Base-by-base conservation (phyloP, 2,329 filamentous ascomycete species). In the Emergomyces orientalis region DNA sequence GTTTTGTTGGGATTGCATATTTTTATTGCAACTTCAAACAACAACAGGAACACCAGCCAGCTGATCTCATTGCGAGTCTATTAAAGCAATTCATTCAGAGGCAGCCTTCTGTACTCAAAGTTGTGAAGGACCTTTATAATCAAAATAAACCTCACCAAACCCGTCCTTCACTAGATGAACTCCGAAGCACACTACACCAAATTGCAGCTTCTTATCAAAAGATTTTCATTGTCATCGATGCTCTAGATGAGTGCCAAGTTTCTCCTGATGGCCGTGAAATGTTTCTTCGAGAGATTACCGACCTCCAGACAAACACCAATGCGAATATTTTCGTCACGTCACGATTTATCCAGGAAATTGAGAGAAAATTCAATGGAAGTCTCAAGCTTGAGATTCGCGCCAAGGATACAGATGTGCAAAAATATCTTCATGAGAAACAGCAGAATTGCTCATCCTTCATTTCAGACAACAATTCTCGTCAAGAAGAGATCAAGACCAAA, bases 201-300 rank as follows among this genome's bases (percentile, higher is more conserved):
- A 27, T 64, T 3, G 22, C 34, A 17, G 25, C 13, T 22, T 11
- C 4, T 13, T 66, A 63, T 56, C 32, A 25, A 19, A 47, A 27
- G 41, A 51, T 56, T 8, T 65, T 65, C 25, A 60, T 66, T 45
- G 22, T 67, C 27, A 45, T 67, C 30, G 66, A 67, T 55, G 66
- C 66, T 3, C 51, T 67, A 3, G 66, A 67, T 52, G 66, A 67
- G 60, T 66, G 34, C 37, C 34, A 13, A 61, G 22, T 34, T 30
- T 52, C 41, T n/a, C 11, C 22, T 17, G 30, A 54, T 32, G 25
- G 34, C 17, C 34, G 55, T 13, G 8, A 32, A 13, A 14, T 39
- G 5, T 51, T 64, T 34, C 51, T 64, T 3, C 17, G 7, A 32
- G 57, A 63, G 56, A 37, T 62, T 32, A 45, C 34, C 22, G 9